phyloP scores from a whole-genome alignment of 2,329 filamentous ascomycete species.

The Aspergillus neoniger region DNA sequence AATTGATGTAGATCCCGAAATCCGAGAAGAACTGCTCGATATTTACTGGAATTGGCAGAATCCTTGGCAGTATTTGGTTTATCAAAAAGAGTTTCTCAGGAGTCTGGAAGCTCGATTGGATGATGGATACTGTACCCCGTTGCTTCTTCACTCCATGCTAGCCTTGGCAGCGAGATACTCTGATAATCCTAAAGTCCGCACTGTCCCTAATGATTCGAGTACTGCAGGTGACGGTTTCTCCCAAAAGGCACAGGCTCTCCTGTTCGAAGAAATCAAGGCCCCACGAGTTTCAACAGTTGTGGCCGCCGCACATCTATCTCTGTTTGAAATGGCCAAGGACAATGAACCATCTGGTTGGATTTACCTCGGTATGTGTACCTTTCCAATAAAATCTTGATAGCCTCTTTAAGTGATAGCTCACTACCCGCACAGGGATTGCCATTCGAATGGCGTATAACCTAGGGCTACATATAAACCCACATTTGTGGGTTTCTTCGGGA shows the following conservation, averaged over 20 bases:
- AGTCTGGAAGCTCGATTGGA: background rate
- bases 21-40: too few relatives aligned
- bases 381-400: too few relatives aligned
- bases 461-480: background rate
- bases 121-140: background rate
- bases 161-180: background rate
- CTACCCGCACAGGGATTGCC: background rate
- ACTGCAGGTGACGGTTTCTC: background rate
- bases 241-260: background rate
- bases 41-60: background rate
- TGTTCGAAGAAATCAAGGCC: background rate
- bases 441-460: background rate
- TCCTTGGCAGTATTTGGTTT: background rate
- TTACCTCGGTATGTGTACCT: background rate
- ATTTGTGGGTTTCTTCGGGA: background rate
- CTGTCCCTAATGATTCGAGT: background rate
- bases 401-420: too few relatives aligned
- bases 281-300: background rate
- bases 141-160: background rate
- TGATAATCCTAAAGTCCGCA: background rate
- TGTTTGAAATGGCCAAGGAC: background rate
- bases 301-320: background rate
- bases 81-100: background rate
- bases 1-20: too few relatives aligned
- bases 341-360: background rate